Percentiles rank a stretch among this genome's conserved stretches.
Evolutionary conservation across 2,329 filamentous ascomycete species (phyloP).

Genomic region (Xylariaceae sp.): DNA sequence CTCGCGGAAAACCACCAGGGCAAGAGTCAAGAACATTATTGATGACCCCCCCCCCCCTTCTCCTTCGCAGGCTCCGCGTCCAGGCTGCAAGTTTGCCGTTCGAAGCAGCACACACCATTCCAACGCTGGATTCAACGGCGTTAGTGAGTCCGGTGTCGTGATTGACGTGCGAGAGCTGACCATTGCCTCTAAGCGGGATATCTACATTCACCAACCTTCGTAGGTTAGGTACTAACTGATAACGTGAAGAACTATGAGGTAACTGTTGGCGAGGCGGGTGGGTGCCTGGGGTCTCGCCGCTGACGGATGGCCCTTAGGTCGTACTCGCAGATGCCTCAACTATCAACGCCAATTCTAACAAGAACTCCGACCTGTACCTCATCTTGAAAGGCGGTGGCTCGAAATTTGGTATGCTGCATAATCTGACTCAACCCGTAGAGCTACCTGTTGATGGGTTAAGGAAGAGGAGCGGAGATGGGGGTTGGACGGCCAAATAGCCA

Average conservation of each 20-base stretch:
- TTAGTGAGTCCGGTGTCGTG: constrained; percentile 11
- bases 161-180: constrained; percentile 12
- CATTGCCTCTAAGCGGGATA: constrained; percentile 9
- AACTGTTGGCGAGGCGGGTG: too few relatives aligned
- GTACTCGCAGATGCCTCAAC: constrained; percentile 15
- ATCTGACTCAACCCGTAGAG: not conserved
- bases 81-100: constrained; percentile 13
- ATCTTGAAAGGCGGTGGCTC: constrained; percentile 15
- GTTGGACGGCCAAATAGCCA: too few relatives aligned
- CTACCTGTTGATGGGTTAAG: too few relatives aligned
- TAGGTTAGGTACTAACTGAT: constrained; percentile 14
- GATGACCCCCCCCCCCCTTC: too few relatives aligned
- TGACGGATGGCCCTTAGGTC: not conserved
- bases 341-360: constrained; percentile 6
- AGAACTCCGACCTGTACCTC: constrained; percentile 8
- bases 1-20: too few relatives aligned
- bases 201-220: constrained; percentile 15
- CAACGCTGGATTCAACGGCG: constrained; percentile 17
- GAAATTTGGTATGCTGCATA: constrained; percentile 10
- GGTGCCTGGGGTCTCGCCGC: not conserved
- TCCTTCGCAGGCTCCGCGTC: too few relatives aligned
- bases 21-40: too few relatives aligned
- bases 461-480: too few relatives aligned
- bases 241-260: constrained; percentile 14
- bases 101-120: constrained; percentile 18